Percentiles rank a stretch among this genome's conserved stretches.
phyloP scores from a whole-genome alignment of 139 green algal genomes.

The Chloropicon primus region DNA sequence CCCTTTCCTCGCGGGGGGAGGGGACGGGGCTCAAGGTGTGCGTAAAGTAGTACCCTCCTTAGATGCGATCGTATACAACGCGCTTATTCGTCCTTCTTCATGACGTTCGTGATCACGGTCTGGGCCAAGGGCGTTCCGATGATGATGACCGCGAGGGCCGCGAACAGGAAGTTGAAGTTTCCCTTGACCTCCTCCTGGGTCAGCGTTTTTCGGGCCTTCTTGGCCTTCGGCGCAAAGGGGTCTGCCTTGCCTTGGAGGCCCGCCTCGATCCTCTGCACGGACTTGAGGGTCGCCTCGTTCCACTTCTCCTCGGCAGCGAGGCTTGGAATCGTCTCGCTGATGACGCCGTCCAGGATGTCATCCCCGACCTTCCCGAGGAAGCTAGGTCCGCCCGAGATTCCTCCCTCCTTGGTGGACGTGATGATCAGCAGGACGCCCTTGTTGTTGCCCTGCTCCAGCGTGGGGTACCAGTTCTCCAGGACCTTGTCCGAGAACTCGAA shows the following conservation, averaged over 20 bases:
- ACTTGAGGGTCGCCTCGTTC: slow-evolving; percentile 66
- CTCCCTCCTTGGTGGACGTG: slow-evolving; percentile 85
- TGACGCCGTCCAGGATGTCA: slow-evolving; percentile 78
- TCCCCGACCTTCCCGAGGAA: slow-evolving; percentile 82
- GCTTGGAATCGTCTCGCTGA: slow-evolving; percentile 87
- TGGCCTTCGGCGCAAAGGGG: background rate
- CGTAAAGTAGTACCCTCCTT: too few species aligned
- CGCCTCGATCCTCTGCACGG: slow-evolving; percentile 67
- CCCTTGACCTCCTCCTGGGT: background rate
- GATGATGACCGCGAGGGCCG: background rate
- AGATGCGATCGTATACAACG: too few species aligned
- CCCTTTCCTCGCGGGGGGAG: too few species aligned
- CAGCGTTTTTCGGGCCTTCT: background rate
- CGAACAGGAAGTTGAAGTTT: background rate
- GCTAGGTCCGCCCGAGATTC: slow-evolving; percentile 64
- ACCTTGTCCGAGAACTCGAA: slow-evolving; percentile 90
- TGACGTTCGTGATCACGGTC: background rate
- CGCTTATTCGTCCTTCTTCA: background rate
- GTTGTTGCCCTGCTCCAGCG: slow-evolving; percentile 51
- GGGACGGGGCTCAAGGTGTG: too few species aligned
- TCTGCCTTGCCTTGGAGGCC: background rate
- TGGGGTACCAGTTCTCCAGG: slow-evolving; percentile 75
- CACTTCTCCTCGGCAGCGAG: slow-evolving; percentile 84
- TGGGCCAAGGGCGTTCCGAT: background rate
- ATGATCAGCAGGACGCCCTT: slow-evolving; percentile 88